Evolutionary conservation across 345 rosid species (phyloP).

Genomic region (Cardamine occulta): DNA sequence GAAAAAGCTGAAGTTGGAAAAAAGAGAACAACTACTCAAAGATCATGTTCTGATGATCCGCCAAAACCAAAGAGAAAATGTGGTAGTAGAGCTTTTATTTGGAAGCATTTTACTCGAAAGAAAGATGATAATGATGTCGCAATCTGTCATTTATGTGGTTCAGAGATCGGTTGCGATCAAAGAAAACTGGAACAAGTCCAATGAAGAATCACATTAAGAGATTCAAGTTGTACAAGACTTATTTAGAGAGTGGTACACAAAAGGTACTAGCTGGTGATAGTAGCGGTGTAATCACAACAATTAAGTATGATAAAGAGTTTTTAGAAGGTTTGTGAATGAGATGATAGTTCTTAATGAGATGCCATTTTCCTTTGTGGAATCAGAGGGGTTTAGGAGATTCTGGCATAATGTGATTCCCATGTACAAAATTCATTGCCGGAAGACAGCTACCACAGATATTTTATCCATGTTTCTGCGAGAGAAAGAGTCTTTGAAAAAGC

Average conservation of each 20-base stretch:
- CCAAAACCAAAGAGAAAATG: too few species aligned
- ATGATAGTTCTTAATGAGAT: not conserved
- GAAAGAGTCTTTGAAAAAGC: too few species aligned
- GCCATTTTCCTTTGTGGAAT: not conserved
- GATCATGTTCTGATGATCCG: too few species aligned
- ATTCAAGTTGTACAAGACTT: not conserved
- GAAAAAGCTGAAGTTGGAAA: too few species aligned
- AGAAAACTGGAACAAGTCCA: not conserved
- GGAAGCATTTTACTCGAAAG: too few species aligned
- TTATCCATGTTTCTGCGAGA: not conserved
- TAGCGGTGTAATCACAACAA: not conserved
- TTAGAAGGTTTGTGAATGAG: not conserved
- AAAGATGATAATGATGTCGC: too few species aligned
- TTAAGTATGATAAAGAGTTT: not conserved
- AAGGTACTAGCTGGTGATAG: not conserved
- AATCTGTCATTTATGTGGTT: not conserved
- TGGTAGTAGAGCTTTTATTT: too few species aligned
- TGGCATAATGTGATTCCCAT: not conserved
- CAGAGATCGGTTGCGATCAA: not conserved
- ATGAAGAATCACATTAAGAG: not conserved
- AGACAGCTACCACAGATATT: not conserved
- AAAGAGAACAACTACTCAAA: too few species aligned
- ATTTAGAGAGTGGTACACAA: not conserved
- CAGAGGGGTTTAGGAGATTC: not conserved
- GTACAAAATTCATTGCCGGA: not conserved